Conservation (phyloP, 2,329 filamentous ascomycete species). For the Neofusicoccum laricinum region DNA sequence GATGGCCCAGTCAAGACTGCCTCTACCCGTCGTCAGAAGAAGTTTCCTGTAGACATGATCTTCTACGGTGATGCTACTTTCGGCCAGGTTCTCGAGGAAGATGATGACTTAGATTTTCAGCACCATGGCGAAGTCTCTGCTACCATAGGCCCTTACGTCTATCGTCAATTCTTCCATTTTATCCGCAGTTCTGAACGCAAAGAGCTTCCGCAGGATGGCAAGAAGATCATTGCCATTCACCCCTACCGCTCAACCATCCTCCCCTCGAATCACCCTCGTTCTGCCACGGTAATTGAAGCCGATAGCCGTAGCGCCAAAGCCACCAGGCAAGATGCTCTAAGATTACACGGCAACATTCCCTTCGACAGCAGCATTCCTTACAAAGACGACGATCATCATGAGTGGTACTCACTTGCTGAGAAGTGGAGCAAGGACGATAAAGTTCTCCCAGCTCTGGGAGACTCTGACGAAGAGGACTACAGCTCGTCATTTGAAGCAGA, state of each 20-base stretch:
- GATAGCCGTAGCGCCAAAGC: constrained; percentile 20
- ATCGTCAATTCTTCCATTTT: constrained; percentile 27
- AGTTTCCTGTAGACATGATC: constrained; percentile 28
- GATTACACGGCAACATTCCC: constrained; percentile 11
- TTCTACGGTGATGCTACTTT: constrained; percentile 26
- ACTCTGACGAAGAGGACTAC: constrained; percentile 45
- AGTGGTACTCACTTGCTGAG: constrained; percentile 36
- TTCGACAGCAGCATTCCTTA: constrained; percentile 21
- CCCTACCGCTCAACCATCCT: constrained; percentile 28
- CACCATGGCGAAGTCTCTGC: neutral
- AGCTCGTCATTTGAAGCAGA: constrained; percentile 23
- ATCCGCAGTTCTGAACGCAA: constrained; percentile 20
- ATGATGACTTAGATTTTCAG: constrained; percentile 17
- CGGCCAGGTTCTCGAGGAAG: constrained; percentile 14
- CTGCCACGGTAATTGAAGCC: constrained; percentile 29
- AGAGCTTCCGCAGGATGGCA: constrained; percentile 21
- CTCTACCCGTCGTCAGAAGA: neutral
- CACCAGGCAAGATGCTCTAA: constrained; percentile 26
- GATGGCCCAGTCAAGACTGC: neutral
- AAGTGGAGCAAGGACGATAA: constrained; percentile 42
- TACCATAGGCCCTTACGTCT: constrained; percentile 27
- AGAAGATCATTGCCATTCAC: constrained; percentile 25
- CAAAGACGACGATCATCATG: constrained; percentile 21
- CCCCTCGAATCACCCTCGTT: constrained; percentile 20
- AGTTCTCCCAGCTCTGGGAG: constrained; percentile 52